Evolutionary conservation across 2,329 filamentous ascomycete genomes (phyloP).

Genomic region (Trichoderma hamatum): DNA sequence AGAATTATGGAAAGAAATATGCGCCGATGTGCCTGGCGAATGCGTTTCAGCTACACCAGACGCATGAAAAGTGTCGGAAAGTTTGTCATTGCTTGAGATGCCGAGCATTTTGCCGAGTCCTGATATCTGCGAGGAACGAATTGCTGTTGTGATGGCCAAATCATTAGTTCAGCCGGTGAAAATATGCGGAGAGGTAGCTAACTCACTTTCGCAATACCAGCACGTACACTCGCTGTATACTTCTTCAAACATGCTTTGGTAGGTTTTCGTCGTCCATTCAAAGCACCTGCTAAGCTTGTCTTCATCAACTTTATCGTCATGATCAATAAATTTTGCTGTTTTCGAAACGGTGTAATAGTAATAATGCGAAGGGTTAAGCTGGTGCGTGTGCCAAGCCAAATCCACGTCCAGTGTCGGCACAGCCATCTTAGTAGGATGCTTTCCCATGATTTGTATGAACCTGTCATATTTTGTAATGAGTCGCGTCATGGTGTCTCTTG

Average conservation of each 20-base stretch:
- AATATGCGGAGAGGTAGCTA: conserved; percentile 48
- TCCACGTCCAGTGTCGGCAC: conserved; percentile 78
- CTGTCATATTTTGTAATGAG: conserved; percentile 66
- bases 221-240: conserved; percentile 79
- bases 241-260: conserved; percentile 65
- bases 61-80: conserved; percentile 44
- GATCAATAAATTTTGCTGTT: conserved; percentile 67
- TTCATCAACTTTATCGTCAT: conserved; percentile 83
- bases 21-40: conserved; percentile 61
- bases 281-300: conserved; percentile 65
- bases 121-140: conserved; percentile 25
- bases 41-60: conserved; percentile 55
- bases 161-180: conserved; percentile 28
- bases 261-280: conserved; percentile 71
- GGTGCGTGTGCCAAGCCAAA: conserved; percentile 80
- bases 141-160: neutral
- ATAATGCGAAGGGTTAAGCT: conserved; percentile 67
- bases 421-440: conserved; percentile 49
- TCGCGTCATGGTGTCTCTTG: conserved; percentile 64
- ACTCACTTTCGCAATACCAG: conserved; percentile 75
- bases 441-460: conserved; percentile 63
- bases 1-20: conserved; percentile 75
- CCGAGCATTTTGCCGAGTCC: conserved; percentile 33
- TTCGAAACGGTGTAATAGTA: conserved; percentile 56
- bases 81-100: conserved; percentile 38